phyloP scores from a whole-genome alignment of 75 land plant genomes.

The Picea sitchensis region DNA sequence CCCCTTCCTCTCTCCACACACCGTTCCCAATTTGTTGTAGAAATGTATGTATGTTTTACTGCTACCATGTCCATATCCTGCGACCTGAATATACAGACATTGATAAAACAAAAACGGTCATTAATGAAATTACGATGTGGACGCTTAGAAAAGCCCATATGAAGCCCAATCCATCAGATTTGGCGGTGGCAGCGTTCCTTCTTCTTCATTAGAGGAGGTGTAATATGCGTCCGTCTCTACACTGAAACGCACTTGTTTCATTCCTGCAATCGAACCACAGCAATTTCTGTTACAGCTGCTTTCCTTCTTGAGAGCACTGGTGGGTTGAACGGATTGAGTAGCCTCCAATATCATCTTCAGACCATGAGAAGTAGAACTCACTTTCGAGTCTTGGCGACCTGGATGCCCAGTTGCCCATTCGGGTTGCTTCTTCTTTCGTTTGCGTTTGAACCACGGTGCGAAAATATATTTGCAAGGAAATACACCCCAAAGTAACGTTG shows the following conservation, averaged over 20 bases:
- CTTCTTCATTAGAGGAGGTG: too few relatives aligned
- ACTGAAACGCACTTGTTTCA: conserved; percentile 7
- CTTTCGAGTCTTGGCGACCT: not conserved
- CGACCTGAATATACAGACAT: too few relatives aligned
- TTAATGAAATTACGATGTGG: too few relatives aligned
- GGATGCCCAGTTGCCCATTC: not conserved
- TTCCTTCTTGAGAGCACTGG: not conserved
- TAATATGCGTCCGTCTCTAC: not conserved
- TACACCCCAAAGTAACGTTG: not conserved
- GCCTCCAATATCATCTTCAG: not conserved
- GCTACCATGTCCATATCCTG: too few relatives aligned
- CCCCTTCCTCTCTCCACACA: too few relatives aligned
- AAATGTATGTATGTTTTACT: too few relatives aligned
- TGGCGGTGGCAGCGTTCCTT: not conserved
- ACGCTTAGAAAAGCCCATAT: conserved; percentile 6
- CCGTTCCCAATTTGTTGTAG: too few relatives aligned
- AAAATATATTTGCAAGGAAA: not conserved
- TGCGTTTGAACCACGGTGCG: not conserved
- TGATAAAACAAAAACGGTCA: too few relatives aligned
- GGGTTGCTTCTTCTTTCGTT: not conserved
- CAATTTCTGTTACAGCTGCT: not conserved
- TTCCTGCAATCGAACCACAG: not conserved
- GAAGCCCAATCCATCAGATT: conserved; percentile 3
- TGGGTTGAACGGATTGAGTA: not conserved
- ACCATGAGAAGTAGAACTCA: not conserved